Evolutionary conservation across 768 basidiomycete genomes (phyloP), one percentile per base, ranked within the genome.

Genomic region (Sistotremastrum suecicum): DNA sequence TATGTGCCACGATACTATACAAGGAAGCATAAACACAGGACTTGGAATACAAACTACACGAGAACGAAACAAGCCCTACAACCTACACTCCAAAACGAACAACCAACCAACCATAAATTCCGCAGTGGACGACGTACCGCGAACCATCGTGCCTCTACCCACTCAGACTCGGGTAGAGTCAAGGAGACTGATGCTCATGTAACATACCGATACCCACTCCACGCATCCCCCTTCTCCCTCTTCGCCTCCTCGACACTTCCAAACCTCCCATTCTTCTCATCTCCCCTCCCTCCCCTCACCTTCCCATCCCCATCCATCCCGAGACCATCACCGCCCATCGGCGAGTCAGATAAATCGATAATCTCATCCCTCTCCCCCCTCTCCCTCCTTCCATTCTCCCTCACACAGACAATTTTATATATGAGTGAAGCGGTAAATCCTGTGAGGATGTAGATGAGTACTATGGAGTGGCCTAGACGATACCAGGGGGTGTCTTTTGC

Each of bases 331-430:
- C 72, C 70, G 43, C 20, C 20, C 20, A 20, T 20, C 20, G 20
- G 20, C 20, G 20, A 20, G 20, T 20, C 20, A 20, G 20, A 20
- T 20, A 20, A 20, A 20, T 69, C 63, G 47, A 82, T 76, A 34
- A 80, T 60, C 52, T 83, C 82, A 56, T 84, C 75, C 8, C 80
- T 69, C 50, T 79, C 75, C 0, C 83, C 80, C 5, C 74, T 73
- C 38, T 80, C 78, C 10, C 80, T 70, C 11, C 67, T 64, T 1
- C 64, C 65, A 48, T 85, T 85, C 58, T 85, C 83, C 32, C 63
- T 60, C 44, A 63, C 68, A 36, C 83, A 61, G 11, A 71, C 53
- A 37, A 71, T 44, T 43, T 70, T 62, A 51, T 74, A 74, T 6
- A 72, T 20, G 11, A 67, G 50, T 5, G 76, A 74, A 57, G 64